Evolutionary conservation across 2,329 filamentous ascomycete species (phyloP).

Genomic region (Aureobasidium vineae): DNA sequence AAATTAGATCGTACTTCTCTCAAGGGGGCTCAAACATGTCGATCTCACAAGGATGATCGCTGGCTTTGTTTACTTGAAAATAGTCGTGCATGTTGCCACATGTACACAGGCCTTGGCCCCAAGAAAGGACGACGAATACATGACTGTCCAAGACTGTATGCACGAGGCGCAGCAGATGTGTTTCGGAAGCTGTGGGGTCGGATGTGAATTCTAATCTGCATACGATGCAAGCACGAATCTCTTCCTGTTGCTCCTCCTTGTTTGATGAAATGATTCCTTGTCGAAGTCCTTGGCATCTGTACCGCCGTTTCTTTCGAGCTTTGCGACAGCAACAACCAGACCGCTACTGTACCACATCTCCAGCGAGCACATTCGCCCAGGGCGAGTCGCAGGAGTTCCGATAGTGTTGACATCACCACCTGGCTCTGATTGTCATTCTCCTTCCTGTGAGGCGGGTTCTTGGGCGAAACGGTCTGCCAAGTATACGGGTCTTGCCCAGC

Average conservation of each 20-base stretch:
- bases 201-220: constrained; percentile 3
- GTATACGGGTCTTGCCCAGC: constrained; percentile 18
- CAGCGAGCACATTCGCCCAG: not conserved
- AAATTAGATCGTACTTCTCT: not conserved
- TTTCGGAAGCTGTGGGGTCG: constrained; percentile 15
- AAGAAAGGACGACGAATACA: constrained; percentile 21
- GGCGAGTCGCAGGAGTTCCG: not conserved
- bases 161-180: constrained; percentile 18
- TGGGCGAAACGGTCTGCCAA: constrained; percentile 8
- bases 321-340: not conserved
- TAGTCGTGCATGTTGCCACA: not conserved
- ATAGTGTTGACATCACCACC: not conserved
- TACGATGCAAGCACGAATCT: not conserved
- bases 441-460: not conserved
- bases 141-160: constrained; percentile 5
- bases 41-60: not conserved
- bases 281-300: constrained; percentile 1
- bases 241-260: not conserved
- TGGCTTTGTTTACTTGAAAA: constrained; percentile 9
- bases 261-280: not conserved
- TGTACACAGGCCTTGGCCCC: constrained; percentile 21
- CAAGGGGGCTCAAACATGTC: not conserved
- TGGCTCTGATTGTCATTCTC: not conserved
- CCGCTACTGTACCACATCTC: not conserved
- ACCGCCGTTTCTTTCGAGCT: not conserved